Conservation (phyloP, 176 grass and related monocot genomes). For the Miscanthus lutarioriparius region DNA sequence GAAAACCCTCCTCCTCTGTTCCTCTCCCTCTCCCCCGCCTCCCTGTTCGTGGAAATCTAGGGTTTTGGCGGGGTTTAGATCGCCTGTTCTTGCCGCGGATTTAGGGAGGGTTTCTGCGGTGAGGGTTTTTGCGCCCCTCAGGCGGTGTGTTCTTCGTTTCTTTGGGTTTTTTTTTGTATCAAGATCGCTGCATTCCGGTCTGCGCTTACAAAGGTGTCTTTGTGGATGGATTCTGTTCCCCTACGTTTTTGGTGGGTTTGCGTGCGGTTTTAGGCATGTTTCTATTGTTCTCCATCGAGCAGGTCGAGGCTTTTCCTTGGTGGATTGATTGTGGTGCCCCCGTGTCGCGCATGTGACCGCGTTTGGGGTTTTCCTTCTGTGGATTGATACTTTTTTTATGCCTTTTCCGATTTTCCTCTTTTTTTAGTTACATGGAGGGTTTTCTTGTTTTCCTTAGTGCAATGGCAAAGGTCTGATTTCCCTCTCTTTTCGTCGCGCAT, state of each 20-base stretch:
- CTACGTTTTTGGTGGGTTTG: background rate
- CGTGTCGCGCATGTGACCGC: background rate
- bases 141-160: background rate
- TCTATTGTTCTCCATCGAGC: background rate
- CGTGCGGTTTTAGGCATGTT: background rate
- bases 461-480: background rate
- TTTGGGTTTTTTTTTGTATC: background rate
- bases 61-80: slow-evolving; percentile 24
- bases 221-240: background rate
- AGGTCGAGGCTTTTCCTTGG: background rate
- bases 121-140: background rate
- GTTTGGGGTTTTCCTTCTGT: background rate
- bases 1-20: background rate
- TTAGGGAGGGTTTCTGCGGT: background rate
- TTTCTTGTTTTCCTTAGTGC: background rate
- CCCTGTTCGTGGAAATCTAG: slow-evolving; percentile 29
- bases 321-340: background rate
- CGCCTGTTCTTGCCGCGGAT: background rate
- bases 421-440: background rate
- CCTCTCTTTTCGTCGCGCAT: background rate
- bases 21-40: background rate
- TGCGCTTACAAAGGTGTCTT: background rate
- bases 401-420: background rate
- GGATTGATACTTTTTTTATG: background rate
- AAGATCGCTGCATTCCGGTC: slow-evolving; percentile 37